Percentiles rank a stretch among this genome's conserved stretches.
Conservation (phyloP, 179 eudicot species). For the Silene noctiflora region DNA sequence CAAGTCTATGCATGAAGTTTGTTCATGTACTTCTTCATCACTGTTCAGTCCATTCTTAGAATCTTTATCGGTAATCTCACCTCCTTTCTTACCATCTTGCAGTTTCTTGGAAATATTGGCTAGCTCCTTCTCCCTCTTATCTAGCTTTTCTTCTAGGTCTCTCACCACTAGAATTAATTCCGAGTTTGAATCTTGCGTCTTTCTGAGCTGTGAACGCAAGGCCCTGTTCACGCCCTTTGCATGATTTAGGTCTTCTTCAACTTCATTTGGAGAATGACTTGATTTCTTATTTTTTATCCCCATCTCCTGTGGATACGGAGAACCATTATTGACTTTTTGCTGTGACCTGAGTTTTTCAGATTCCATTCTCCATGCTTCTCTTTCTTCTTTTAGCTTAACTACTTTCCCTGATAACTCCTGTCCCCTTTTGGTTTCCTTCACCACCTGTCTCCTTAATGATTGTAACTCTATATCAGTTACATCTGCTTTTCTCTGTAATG, state of each 20-base stretch:
- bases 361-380: constrained; percentile 48
- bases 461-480: constrained; percentile 72
- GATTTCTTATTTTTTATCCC: constrained; percentile 29
- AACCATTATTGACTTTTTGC: constrained; percentile 15
- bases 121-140: constrained; percentile 52
- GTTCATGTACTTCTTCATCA: constrained; percentile 22
- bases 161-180: constrained; percentile 65
- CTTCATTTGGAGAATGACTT: constrained; percentile 36
- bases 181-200: constrained; percentile 84
- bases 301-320: constrained; percentile 31
- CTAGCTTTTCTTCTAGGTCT: constrained; percentile 62
- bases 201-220: constrained; percentile 52
- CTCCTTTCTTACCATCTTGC: constrained; percentile 28
- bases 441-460: constrained; percentile 72
- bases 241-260: constrained; percentile 45
- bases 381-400: constrained; percentile 53
- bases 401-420: constrained; percentile 61
- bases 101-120: constrained; percentile 39
- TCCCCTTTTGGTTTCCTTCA: constrained; percentile 68
- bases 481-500: constrained; percentile 67
- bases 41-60: constrained; percentile 20
- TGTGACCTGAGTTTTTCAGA: constrained; percentile 43
- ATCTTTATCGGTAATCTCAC: constrained; percentile 29
- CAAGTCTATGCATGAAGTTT: constrained; percentile 15
- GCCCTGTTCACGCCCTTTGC: constrained; percentile 49